Percentiles rank a stretch among this genome's conserved stretches.
Conservation (phyloP, 352 stramenopile genomes). For the Phytophthora lateralis region DNA sequence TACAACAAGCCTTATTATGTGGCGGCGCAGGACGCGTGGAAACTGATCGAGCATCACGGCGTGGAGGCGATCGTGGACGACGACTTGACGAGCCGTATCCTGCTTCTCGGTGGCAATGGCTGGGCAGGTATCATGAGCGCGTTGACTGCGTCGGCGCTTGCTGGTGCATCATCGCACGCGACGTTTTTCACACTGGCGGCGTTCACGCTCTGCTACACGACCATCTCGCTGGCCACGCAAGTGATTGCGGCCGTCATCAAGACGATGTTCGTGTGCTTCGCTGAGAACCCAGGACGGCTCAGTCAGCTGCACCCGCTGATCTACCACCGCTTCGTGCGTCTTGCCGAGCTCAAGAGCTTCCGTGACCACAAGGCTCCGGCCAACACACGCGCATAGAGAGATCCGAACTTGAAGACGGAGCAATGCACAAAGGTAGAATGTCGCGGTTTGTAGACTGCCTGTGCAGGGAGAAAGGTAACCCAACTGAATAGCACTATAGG, state of each 20-base stretch:
- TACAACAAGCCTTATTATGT: conserved; percentile 86
- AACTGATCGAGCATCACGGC: conserved; percentile 76
- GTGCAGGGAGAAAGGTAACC: background rate
- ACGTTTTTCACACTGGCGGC: conserved; percentile 76
- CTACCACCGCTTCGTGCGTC: conserved; percentile 85
- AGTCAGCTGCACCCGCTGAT: conserved; percentile 87
- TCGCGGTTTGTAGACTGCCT: conserved; percentile 2
- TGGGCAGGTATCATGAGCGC: conserved; percentile 83
- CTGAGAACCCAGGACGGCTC: conserved; percentile 75
- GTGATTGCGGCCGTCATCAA: conserved; percentile 81
- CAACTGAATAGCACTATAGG: conserved; percentile 26
- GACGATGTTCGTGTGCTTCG: conserved; percentile 89
- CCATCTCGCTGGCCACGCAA: conserved; percentile 76
- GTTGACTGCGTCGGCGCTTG: conserved; percentile 62
- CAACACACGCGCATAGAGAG: conserved; percentile 18
- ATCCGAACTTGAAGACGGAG: background rate
- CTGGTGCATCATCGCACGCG: conserved; percentile 53
- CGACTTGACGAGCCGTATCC: conserved; percentile 79
- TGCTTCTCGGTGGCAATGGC: conserved; percentile 75
- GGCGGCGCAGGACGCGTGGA: conserved; percentile 77
- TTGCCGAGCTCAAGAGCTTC: conserved; percentile 87
- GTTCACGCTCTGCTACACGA: conserved; percentile 85
- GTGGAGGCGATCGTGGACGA: conserved; percentile 88
- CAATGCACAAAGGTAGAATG: conserved; percentile 6
- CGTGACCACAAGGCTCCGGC: conserved; percentile 65